Evolutionary conservation across 2,329 filamentous ascomycete genomes (phyloP).

Genomic region (Aspergillus jensenii): DNA sequence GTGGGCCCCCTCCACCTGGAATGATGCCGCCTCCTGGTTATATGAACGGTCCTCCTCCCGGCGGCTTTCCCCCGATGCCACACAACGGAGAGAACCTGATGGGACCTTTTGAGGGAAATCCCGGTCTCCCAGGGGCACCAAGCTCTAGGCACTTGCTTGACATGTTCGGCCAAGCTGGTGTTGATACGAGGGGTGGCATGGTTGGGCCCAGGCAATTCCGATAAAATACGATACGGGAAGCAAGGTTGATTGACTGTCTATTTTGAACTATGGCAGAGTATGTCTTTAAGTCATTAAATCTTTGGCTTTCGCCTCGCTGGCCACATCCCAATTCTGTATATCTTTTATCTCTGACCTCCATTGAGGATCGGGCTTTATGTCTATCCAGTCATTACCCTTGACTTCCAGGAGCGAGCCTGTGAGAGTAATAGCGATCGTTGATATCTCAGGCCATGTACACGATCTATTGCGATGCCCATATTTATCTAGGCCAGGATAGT

Average conservation of each 20-base stretch:
- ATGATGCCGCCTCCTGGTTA: slow-evolving; percentile 49
- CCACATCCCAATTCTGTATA: slow-evolving; percentile 1
- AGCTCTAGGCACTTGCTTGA: slow-evolving; percentile 44
- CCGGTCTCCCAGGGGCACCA: slow-evolving; percentile 38
- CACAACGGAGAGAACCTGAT: slow-evolving; percentile 40
- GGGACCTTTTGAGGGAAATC: slow-evolving; percentile 37
- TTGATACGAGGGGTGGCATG: slow-evolving; percentile 37
- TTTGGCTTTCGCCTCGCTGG: background rate
- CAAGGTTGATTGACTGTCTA: background rate
- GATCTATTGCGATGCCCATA: slow-evolving; percentile 7
- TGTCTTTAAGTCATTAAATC: background rate
- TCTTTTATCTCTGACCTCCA: background rate
- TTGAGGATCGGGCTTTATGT: background rate
- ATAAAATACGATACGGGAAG: slow-evolving; percentile 16
- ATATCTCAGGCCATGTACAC: slow-evolving; percentile 14
- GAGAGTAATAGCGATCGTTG: slow-evolving; percentile 15
- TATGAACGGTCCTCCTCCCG: slow-evolving; percentile 42
- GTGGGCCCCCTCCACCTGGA: slow-evolving; percentile 40
- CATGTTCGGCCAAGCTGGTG: slow-evolving; percentile 42
- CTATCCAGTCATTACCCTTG: background rate
- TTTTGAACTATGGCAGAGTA: background rate
- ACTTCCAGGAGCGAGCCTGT: slow-evolving; percentile 6
- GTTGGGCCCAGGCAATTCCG: slow-evolving; percentile 38
- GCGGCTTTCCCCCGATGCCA: slow-evolving; percentile 41
- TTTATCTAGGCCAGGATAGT: slow-evolving; percentile 18